Base-by-base conservation (phyloP, 768 basidiomycete genomes). In the Calocera cornea region DNA sequence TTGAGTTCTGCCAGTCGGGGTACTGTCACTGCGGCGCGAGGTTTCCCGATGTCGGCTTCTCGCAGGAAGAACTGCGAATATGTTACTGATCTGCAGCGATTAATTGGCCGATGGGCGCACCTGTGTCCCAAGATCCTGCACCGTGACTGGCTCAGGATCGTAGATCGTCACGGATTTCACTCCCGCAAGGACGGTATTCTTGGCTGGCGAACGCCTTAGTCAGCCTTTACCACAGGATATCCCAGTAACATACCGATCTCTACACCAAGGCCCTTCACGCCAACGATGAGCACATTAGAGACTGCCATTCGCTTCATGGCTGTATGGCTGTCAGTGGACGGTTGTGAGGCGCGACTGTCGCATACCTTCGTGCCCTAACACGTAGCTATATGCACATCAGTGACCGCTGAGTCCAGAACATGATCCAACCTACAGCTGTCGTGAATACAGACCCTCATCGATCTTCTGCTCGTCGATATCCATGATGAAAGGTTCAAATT, bases 221-320 rank as follows among this genome's bases (percentile, higher is more conserved):
- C 34, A 66, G 44, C 33, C 29, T 10, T 34, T 65, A 34, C 36
- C 24, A 41, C 36, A 34, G 67, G 73, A 22, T 34, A 34, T 16
- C 0, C 34, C 27, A n/a, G 36, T 17, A 16, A 72, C 79, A 68
- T 79, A 87, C 95, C 95, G 73, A 98, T 97, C 78, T 99, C 97
- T 68, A 91, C 91, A 50, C 97, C 95, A 68, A 99, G 78, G 66
- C 97, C 97, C 68, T 89, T 87, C 74, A 93, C 78, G 11, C 97
- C 97, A 54, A 97, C 87, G 70, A 99, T 86, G 70, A 99, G 84
- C 44, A 98, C 89, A 74, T 97, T 97, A 40, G 95, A 97, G 17
- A 84, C 81, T 7, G 97, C 95, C 97, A 99, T 98, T 74, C 87
- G 88, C 83, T 97, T 97, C 97, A 98, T 98, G 50, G 95, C 95